phyloP scores from a whole-genome alignment of 1,284 basidiomycete genomes.

The Inonotus obliquus region DNA sequence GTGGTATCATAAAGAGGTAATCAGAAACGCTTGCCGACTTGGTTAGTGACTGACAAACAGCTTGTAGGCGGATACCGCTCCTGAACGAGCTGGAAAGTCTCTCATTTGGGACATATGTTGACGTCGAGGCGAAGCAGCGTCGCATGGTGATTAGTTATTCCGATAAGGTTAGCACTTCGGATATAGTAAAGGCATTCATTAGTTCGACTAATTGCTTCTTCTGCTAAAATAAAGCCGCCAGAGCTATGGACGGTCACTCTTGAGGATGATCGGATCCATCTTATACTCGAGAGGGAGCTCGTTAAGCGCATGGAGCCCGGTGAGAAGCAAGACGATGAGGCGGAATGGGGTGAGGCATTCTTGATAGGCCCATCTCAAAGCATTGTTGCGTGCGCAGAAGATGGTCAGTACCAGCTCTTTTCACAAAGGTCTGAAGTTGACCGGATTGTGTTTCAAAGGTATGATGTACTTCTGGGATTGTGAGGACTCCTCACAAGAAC shows the following conservation, averaged over 20 bases:
- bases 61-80: slow-evolving; percentile 7
- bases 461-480: slow-evolving; percentile 14
- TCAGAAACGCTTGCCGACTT: neutral
- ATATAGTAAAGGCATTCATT: no score
- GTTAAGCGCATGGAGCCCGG: neutral
- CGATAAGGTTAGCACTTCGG: neutral
- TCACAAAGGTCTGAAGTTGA: neutral
- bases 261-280: neutral
- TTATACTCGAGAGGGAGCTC: slow-evolving; percentile 2
- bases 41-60: neutral
- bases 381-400: slow-evolving; percentile 7
- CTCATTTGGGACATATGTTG: neutral
- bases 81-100: slow-evolving; percentile 13
- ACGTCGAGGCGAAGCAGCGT: neutral
- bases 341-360: slow-evolving; percentile 13
- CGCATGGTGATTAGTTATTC: slow-evolving; percentile 11
- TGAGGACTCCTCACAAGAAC: neutral
- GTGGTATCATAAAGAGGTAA: neutral
- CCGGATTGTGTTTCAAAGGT: neutral
- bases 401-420: slow-evolving; percentile 3
- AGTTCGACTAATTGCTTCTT: neutral
- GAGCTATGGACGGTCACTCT: slow-evolving; percentile 14
- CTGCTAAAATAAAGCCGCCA: neutral
- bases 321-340: slow-evolving; percentile 6
- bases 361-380: slow-evolving; percentile 10